These are phyloP conservation scores for Thelonectria rubi DNA, from an alignment of 2,329 filamentous ascomycete species.

Conservation along the genomic window DNA sequence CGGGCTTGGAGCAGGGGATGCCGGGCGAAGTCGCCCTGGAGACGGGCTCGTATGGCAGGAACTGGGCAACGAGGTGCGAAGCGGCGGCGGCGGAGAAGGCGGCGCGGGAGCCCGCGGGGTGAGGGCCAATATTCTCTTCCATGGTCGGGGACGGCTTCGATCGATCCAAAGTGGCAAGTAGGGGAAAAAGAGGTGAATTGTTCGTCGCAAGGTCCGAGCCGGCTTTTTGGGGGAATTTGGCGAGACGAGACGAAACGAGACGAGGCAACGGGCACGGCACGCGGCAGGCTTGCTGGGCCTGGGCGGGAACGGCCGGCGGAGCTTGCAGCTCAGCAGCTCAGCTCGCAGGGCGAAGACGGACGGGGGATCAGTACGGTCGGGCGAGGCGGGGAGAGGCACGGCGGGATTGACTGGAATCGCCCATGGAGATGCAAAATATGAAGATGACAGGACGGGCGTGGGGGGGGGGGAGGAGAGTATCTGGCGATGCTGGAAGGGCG, in stretches of 20 bases:
- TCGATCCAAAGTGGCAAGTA: slow-evolving; percentile 14
- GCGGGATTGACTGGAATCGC: background rate
- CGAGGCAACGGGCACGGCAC: slow-evolving; percentile 10
- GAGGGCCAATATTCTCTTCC: slow-evolving; percentile 52
- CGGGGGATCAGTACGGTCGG: background rate
- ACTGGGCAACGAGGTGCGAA: slow-evolving; percentile 48
- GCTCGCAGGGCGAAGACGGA: slow-evolving; percentile 17
- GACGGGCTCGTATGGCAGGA: slow-evolving; percentile 69
- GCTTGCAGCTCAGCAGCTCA: slow-evolving; percentile 30
- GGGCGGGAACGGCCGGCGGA: slow-evolving; percentile 28
- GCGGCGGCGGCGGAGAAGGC: slow-evolving; percentile 46
- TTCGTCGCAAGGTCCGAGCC: slow-evolving; percentile 25
- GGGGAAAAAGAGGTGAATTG: background rate
- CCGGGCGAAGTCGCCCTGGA: slow-evolving; percentile 90
- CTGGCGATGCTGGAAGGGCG: background rate
- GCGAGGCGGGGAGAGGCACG: slow-evolving; percentile 8
- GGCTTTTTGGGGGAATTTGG: slow-evolving; percentile 12
- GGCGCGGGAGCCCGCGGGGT: slow-evolving; percentile 43
- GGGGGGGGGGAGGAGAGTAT: background rate
- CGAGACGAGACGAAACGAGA: background rate
- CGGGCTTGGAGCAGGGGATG: slow-evolving; percentile 60
- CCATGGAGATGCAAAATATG: background rate
- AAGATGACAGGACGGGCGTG: background rate
- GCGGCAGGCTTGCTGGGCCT: slow-evolving; percentile 28
- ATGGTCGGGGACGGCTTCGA: slow-evolving; percentile 36